A percentile compares a stretch with the other conserved stretches of the same genome.
Conservation (phyloP, 2,329 filamentous ascomycete species). For the Didymellaceae sp. region DNA sequence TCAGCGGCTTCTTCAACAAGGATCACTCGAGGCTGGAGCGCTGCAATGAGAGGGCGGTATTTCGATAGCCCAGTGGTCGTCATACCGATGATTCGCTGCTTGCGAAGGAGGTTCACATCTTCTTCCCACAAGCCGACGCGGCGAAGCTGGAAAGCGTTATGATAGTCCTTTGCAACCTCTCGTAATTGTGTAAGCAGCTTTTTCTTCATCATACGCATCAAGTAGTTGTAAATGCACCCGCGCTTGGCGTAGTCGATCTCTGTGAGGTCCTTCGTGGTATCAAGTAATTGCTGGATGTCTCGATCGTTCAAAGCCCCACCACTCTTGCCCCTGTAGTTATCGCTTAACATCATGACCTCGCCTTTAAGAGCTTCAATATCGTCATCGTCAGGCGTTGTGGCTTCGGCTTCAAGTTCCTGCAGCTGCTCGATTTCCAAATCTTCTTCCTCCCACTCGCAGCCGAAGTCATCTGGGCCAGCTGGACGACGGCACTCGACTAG, state of each 20-base stretch:
- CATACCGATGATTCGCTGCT: constrained; percentile 65
- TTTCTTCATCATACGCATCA: constrained; percentile 64
- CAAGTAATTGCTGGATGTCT: constrained; percentile 48
- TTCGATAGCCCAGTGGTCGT: constrained; percentile 85
- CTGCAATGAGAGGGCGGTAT: constrained; percentile 73
- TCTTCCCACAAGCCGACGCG: constrained; percentile 66
- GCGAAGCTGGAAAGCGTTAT: constrained; percentile 57
- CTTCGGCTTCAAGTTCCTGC: constrained; percentile 66
- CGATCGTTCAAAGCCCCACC: constrained; percentile 27
- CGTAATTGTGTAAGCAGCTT: constrained; percentile 58
- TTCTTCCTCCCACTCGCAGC: constrained; percentile 64
- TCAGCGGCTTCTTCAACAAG: constrained; percentile 84
- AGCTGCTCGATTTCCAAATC: constrained; percentile 68
- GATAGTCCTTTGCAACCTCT: constrained; percentile 58
- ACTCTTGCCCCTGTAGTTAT: constrained; percentile 49
- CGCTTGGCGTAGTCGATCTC: constrained; percentile 63
- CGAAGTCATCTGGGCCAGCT: constrained; percentile 56
- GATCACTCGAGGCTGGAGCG: constrained; percentile 70
- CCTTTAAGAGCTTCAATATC: constrained; percentile 51
- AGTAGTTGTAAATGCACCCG: constrained; percentile 69
- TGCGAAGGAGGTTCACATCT: constrained; percentile 55
- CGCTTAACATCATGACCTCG: constrained; percentile 38
- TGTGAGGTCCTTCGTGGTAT: constrained; percentile 62
- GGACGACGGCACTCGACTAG: constrained; percentile 55
- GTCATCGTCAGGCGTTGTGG: constrained; percentile 60